Evolutionary conservation across 768 basidiomycete species (phyloP).

Genomic region (Kwoniella heveanensis): DNA sequence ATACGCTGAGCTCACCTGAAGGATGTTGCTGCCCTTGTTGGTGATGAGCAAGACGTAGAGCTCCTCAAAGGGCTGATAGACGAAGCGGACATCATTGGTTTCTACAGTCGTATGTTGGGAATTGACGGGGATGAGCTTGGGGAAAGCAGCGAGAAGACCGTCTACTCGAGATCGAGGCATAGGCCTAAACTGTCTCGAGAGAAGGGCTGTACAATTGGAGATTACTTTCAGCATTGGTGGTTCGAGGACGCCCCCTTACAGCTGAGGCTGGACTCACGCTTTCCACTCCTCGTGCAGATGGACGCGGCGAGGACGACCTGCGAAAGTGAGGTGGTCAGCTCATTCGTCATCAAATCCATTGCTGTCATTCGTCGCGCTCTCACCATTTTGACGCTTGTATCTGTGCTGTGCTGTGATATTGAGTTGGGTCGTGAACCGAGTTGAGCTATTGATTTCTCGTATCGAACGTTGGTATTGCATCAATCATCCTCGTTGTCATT

Average conservation of each 20-base stretch:
- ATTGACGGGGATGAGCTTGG: constrained; percentile 91
- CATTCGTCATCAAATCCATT: background rate
- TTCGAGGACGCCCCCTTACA: no score
- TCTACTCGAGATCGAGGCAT: constrained; percentile 91
- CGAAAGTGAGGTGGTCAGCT: background rate
- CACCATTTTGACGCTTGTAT: constrained; percentile 21
- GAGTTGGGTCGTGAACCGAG: no score
- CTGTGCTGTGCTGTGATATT: background rate
- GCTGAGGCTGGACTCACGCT: constrained; percentile 45
- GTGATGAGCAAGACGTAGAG: constrained; percentile 96
- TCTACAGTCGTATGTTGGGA: constrained; percentile 96
- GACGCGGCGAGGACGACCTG: constrained; percentile 55
- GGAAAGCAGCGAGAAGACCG: constrained; percentile 92
- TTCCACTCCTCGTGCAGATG: constrained; percentile 55
- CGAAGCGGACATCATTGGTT: constrained; percentile 91
- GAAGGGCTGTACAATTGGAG: constrained; percentile 82
- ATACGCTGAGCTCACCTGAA: constrained; percentile 66
- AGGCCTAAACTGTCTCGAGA: constrained; percentile 87
- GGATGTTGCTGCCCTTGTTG: constrained; percentile 97
- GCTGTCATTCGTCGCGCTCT: background rate
- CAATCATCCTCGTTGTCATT: background rate
- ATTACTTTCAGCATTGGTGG: no score
- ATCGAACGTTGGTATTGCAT: no score
- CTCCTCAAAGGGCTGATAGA: constrained; percentile 94
- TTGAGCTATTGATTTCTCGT: no score